These are phyloP conservation scores for Ettlia oleoabundans DNA, from an alignment of 139 green algal species.

Conservation along the genomic window DNA sequence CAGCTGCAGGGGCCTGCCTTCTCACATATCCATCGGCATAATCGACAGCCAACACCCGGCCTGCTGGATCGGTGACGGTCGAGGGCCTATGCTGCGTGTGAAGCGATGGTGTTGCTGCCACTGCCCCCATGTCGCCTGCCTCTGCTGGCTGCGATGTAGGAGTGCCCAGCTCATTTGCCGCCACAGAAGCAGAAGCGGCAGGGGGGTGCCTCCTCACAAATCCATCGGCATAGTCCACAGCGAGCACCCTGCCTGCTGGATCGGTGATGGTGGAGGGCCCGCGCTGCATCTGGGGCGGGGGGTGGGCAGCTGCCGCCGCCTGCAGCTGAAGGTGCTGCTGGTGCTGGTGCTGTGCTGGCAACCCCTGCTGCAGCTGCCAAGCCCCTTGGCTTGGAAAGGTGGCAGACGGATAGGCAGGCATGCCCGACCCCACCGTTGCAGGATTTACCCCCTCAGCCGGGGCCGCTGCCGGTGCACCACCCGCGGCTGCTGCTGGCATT, in stretches of 20 bases:
- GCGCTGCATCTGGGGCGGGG: neutral
- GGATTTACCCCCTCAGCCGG: too few species aligned
- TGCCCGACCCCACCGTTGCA: too few species aligned
- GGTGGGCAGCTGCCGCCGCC: neutral
- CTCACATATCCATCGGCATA: constrained; percentile 2
- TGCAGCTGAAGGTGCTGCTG: neutral
- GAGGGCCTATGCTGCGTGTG: neutral
- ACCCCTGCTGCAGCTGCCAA: neutral
- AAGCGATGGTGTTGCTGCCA: neutral
- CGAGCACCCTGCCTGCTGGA: neutral
- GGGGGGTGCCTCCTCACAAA: neutral
- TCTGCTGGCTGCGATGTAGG: too few species aligned
- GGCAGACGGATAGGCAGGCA: too few species aligned
- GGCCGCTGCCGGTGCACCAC: too few species aligned
- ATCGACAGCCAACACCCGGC: neutral
- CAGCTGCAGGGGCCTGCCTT: neutral
- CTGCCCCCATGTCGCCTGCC: too few species aligned
- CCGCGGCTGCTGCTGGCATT: neutral
- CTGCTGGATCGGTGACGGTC: neutral
- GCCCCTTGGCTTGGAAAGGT: too few species aligned
- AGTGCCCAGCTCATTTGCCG: neutral
- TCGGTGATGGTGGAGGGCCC: neutral
- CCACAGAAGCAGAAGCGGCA: too few species aligned
- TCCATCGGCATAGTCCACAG: constrained; percentile 1
- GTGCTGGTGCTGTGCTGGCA: neutral